These are phyloP conservation scores for Botrytis sinoallii DNA, from an alignment of 2,329 filamentous ascomycete genomes.

Conservation along the genomic window DNA sequence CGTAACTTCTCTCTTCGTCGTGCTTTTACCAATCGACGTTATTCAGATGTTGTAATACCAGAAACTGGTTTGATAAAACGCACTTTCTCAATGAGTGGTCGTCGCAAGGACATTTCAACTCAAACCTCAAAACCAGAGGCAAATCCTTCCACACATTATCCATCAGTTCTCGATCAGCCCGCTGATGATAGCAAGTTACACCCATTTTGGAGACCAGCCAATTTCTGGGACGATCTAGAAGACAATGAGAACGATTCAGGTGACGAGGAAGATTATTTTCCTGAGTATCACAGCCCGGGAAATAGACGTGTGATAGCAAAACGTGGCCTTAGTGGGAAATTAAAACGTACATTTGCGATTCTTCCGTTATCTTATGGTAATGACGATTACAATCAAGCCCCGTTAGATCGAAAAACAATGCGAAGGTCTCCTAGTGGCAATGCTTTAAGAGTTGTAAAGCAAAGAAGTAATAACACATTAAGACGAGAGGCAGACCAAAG, in stretches of 20 bases:
- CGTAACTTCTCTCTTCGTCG: conserved; percentile 51
- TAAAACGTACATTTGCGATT: conserved; percentile 57
- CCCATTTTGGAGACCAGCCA: conserved; percentile 59
- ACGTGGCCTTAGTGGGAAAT: conserved; percentile 46
- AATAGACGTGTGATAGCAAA: conserved; percentile 46
- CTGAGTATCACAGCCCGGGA: conserved; percentile 41
- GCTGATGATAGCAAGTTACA: conserved; percentile 55
- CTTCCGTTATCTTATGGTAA: conserved; percentile 48
- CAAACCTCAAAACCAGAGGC: conserved; percentile 31
- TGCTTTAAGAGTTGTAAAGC: conserved; percentile 51
- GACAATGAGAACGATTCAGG: conserved; percentile 39
- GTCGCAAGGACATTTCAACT: conserved; percentile 29
- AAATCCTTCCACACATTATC: conserved; percentile 39
- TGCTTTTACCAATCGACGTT: conserved; percentile 50
- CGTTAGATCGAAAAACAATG: conserved; percentile 55
- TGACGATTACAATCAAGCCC: conserved; percentile 38
- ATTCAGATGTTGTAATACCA: conserved; percentile 49
- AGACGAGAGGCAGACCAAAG: conserved; percentile 26
- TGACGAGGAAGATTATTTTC: conserved; percentile 40
- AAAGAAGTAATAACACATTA: conserved; percentile 45
- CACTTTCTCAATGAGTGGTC: conserved; percentile 37
- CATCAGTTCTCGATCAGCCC: conserved; percentile 46
- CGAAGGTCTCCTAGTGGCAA: conserved; percentile 58
- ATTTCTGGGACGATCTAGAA: conserved; percentile 43
- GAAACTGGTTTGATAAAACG: conserved; percentile 51